Percentiles rank a stretch among this genome's conserved stretches.
phyloP scores from a whole-genome alignment of 768 basidiomycete species.

The Kwoniella sp. region DNA sequence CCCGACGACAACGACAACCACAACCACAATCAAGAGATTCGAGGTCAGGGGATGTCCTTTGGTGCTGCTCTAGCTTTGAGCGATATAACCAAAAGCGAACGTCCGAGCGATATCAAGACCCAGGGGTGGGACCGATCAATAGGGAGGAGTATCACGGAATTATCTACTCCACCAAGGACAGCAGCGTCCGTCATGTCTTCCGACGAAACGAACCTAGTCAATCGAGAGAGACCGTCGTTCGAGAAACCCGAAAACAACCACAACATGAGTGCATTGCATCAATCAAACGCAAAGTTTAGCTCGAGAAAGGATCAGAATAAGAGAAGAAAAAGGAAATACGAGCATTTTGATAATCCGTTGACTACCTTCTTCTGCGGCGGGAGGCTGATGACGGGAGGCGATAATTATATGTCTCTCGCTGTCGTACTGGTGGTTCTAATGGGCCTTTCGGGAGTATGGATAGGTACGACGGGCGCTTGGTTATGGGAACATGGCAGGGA shows the following conservation, averaged over 20 bases:
- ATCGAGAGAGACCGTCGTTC: not conserved
- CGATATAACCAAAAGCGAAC: not conserved
- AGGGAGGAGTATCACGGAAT: slow-evolving; percentile 19
- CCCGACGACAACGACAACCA: too few species aligned
- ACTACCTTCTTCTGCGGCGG: slow-evolving; percentile 70
- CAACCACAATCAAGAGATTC: not conserved
- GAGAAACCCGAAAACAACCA: not conserved
- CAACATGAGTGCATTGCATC: not conserved
- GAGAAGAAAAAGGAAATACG: slow-evolving; percentile 28
- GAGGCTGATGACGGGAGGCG: slow-evolving; percentile 77
- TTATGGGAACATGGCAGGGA: slow-evolving; percentile 72
- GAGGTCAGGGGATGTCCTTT: not conserved
- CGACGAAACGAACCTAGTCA: slow-evolving; percentile 24
- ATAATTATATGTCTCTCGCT: slow-evolving; percentile 79
- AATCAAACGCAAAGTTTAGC: not conserved
- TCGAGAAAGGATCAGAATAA: not conserved
- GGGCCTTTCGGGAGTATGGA: slow-evolving; percentile 75
- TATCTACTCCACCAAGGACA: slow-evolving; percentile 23
- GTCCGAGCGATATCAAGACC: not conserved
- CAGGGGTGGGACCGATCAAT: slow-evolving; percentile 12
- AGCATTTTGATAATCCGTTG: slow-evolving; percentile 37
- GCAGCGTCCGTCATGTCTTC: slow-evolving; percentile 24
- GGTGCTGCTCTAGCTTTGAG: not conserved
- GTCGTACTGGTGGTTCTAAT: slow-evolving; percentile 66
- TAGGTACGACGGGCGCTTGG: slow-evolving; percentile 83